These are phyloP conservation scores for Jatropha podagrica DNA, from an alignment of 441 rosid genomes.

Conservation along the genomic window DNA sequence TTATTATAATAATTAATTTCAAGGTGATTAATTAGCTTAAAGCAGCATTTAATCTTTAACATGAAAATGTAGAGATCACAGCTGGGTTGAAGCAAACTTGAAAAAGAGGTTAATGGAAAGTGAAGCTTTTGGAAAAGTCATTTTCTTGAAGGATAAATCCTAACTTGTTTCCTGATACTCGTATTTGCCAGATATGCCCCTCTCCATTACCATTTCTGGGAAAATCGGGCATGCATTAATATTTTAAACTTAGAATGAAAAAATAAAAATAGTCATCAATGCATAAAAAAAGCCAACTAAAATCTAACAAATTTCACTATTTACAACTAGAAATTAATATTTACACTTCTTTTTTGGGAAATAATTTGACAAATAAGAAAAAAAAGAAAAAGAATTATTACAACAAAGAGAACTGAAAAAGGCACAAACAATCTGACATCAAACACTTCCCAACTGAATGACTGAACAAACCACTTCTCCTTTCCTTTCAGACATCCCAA, in stretches of 20 bases:
- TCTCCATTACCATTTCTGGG: no score
- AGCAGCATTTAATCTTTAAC: neutral
- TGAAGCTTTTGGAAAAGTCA: neutral
- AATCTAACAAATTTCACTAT: neutral
- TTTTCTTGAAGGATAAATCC: neutral
- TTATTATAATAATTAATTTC: no score
- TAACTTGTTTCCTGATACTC: neutral
- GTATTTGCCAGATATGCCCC: no score
- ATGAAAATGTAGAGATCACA: neutral
- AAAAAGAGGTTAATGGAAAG: neutral
- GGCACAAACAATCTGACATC: constrained; percentile 12
- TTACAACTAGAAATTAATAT: constrained; percentile 16
- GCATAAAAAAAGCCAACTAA: neutral
- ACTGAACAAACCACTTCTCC: neutral
- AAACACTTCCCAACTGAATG: constrained; percentile 11
- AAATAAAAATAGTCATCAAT: no score
- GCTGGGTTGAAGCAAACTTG: neutral
- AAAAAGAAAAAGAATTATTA: neutral
- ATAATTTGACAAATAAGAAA: constrained; percentile 11
- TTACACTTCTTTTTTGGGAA: neutral
- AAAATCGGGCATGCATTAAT: no score
- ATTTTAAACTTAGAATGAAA: no score
- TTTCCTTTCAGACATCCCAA: constrained; percentile 27
- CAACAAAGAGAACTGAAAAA: constrained; percentile 14
- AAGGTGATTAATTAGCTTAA: no score